Evolutionary conservation across 2,329 filamentous ascomycete species (phyloP).

Genomic region (Hymenoscyphus albidus): DNA sequence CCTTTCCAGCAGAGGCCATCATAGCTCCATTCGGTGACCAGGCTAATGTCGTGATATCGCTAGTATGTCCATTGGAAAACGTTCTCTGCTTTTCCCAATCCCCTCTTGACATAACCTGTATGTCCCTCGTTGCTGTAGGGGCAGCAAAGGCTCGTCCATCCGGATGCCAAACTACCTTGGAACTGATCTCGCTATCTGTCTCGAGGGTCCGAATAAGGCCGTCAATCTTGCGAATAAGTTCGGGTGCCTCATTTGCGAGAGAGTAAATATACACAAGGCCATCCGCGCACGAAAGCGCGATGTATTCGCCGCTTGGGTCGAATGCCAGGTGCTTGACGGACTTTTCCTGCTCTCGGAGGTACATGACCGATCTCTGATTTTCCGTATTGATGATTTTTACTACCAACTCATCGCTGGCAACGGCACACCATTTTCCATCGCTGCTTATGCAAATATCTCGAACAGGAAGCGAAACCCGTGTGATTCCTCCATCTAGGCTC

Average conservation of each 20-base stretch:
- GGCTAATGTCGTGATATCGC: constrained; percentile 78
- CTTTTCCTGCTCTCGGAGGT: constrained; percentile 77
- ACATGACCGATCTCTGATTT: constrained; percentile 72
- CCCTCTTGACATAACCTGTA: constrained; percentile 80
- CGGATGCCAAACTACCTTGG: constrained; percentile 83
- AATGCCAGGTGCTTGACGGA: constrained; percentile 91
- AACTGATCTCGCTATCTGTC: constrained; percentile 70
- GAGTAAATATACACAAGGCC: constrained; percentile 90
- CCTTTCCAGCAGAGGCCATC: constrained; percentile 66
- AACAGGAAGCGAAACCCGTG: constrained; percentile 79
- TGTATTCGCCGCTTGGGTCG: constrained; percentile 70
- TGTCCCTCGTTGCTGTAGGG: constrained; percentile 74
- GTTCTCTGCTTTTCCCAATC: constrained; percentile 84
- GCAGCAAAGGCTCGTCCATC: constrained; percentile 88
- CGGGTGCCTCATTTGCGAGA: constrained; percentile 70
- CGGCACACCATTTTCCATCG: constrained; percentile 82
- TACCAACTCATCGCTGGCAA: constrained; percentile 92
- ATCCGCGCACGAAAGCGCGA: constrained; percentile 82
- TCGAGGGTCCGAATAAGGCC: constrained; percentile 79
- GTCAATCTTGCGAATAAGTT: constrained; percentile 78
- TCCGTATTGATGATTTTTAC: constrained; percentile 84
- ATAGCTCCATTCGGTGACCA: constrained; percentile 96
- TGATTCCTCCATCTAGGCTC: constrained; percentile 74
- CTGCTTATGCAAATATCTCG: constrained; percentile 80
- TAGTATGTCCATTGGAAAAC: constrained; percentile 76